Evolutionary conservation across 2,329 filamentous ascomycete genomes (phyloP).

Genomic region (Immersiporthe knoxdaviesiana): DNA sequence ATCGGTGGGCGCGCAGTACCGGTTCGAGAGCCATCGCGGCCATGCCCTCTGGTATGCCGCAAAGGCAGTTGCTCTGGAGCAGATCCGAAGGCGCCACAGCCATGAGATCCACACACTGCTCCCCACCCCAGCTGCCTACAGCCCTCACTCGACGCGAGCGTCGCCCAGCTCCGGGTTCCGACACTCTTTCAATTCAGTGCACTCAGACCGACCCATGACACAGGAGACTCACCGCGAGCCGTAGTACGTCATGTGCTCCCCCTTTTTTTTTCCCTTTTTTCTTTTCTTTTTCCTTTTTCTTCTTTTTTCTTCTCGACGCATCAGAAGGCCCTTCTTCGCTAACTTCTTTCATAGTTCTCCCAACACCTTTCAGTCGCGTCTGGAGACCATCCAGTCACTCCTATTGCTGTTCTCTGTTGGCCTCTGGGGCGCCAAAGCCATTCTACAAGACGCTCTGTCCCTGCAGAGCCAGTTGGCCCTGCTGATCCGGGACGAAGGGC

Average conservation of each 20-base stretch:
- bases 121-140: constrained; percentile 61
- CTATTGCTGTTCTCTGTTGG: constrained; percentile 63
- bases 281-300: too few species aligned
- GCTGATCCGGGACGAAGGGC: constrained; percentile 61
- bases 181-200: constrained; percentile 62
- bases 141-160: constrained; percentile 61
- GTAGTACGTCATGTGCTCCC: constrained; percentile 50
- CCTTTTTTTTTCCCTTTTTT: too few species aligned
- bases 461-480: constrained; percentile 62
- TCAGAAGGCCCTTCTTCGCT: constrained; percentile 14
- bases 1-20: constrained; percentile 69
- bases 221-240: constrained; percentile 63
- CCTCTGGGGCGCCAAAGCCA: constrained; percentile 63
- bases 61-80: constrained; percentile 60
- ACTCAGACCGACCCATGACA: constrained; percentile 59
- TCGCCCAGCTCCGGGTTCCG: constrained; percentile 61
- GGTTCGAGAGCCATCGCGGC: constrained; percentile 62
- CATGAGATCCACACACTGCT: constrained; percentile 60
- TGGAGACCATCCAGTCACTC: constrained; percentile 69
- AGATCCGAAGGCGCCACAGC: constrained; percentile 60
- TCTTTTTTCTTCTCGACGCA: too few species aligned
- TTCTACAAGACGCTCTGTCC: constrained; percentile 62
- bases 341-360: constrained; percentile 49
- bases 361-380: constrained; percentile 60
- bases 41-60: constrained; percentile 66